Evolutionary conservation across 2,329 filamentous ascomycete species (phyloP).

Genomic region (Thermochaetoides dissita): DNA sequence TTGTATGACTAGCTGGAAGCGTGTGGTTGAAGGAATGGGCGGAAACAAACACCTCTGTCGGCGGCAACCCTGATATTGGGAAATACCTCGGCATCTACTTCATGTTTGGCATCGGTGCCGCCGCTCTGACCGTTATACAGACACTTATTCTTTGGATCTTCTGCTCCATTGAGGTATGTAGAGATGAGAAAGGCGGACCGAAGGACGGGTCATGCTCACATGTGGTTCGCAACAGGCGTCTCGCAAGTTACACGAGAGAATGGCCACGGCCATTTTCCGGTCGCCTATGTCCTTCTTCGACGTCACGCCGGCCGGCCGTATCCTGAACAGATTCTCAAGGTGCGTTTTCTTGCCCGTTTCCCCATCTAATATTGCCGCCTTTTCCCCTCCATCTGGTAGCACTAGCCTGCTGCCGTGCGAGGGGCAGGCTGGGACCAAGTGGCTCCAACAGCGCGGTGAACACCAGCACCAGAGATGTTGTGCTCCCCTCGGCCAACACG

Average conservation of each 20-base stretch:
- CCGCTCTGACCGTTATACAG: conserved; percentile 74
- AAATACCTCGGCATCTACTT: conserved; percentile 95
- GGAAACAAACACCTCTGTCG: conserved; percentile 55
- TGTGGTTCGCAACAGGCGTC: conserved; percentile 48
- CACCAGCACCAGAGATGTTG: conserved; percentile 4
- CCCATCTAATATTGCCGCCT: neutral
- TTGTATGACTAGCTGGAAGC: conserved; percentile 44
- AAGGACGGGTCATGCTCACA: conserved; percentile 6
- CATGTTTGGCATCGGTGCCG: conserved; percentile 77
- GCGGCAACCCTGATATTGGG: conserved; percentile 60
- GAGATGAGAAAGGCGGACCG: conserved; percentile 2
- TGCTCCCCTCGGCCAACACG: conserved; percentile 6
- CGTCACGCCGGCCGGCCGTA: conserved; percentile 88
- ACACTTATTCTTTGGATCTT: conserved; percentile 98
- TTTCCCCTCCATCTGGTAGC: conserved; percentile 4
- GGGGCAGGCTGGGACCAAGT: conserved; percentile 7
- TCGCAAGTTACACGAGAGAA: conserved; percentile 87
- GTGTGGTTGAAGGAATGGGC: conserved; percentile 94
- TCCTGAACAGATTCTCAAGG: conserved; percentile 92
- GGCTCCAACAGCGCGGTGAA: conserved; percentile 8
- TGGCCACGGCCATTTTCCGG: conserved; percentile 94
- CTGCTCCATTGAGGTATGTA: conserved; percentile 82
- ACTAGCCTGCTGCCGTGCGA: conserved; percentile 6
- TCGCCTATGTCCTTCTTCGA: conserved; percentile 99
- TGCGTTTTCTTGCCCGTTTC: conserved; percentile 25